Percentiles rank a stretch among this genome's conserved stretches.
Conservation (phyloP, 805 yeast species). For the Wickerhamomyces rabaulensis region DNA sequence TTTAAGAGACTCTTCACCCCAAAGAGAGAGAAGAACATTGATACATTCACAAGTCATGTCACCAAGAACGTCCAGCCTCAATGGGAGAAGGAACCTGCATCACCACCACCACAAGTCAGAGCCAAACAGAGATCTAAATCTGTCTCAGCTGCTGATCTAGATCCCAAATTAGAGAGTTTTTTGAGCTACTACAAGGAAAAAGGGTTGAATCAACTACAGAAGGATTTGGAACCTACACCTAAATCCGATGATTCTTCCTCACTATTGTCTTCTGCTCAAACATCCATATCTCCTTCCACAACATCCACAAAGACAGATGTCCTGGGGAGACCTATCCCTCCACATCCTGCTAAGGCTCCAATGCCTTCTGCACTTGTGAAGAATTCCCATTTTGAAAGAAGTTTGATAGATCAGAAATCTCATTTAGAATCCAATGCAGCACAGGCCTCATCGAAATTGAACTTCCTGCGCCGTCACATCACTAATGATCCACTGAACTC, state of each 20-base stretch:
- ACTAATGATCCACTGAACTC: constrained; percentile 1
- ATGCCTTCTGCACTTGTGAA: constrained; percentile 44
- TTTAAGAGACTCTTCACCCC: constrained; percentile 30
- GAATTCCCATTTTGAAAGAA: constrained; percentile 4
- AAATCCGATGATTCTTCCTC: neutral
- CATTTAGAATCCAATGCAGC: neutral
- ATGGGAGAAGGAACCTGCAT: constrained; percentile 1
- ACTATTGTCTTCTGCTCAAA: constrained; percentile 4
- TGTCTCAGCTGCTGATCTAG: constrained; percentile 23
- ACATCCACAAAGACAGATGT: constrained; percentile 28
- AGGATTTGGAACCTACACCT: constrained; percentile 7
- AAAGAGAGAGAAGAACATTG: constrained; percentile 14
- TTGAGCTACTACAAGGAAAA: constrained; percentile 32
- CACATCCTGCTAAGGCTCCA: constrained; percentile 42
- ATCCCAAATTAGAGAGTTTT: constrained; percentile 43
- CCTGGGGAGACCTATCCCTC: constrained; percentile 43
- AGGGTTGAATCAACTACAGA: constrained; percentile 20
- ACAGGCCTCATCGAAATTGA: constrained; percentile 4
- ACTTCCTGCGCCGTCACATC: constrained; percentile 10
- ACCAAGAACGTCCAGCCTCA: neutral
- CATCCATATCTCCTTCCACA: constrained; percentile 10
- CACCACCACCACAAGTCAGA: constrained; percentile 8
- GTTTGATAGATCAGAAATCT: constrained; percentile 1
- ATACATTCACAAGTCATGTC: neutral
- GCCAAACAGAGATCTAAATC: constrained; percentile 15